Percentiles rank a stretch among this genome's conserved stretches.
These are phyloP conservation scores for Yamadazyma sp. DNA, from an alignment of 1,139 yeast species.

Conservation along the genomic window DNA sequence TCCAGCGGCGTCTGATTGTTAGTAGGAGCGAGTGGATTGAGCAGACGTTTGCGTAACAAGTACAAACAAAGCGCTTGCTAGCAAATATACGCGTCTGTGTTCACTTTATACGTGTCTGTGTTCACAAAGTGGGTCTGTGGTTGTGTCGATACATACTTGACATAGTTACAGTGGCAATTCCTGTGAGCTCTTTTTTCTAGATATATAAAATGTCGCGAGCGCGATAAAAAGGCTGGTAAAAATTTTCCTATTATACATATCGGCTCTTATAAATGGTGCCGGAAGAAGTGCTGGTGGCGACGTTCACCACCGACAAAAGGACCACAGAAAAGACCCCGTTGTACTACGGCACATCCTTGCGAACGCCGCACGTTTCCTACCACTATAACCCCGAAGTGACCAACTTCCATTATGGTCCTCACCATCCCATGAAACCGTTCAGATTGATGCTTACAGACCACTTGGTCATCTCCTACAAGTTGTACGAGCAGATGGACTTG, in stretches of 20 bases:
- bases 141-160: slow-evolving; percentile 17
- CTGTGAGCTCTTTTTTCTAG: not conserved
- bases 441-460: slow-evolving; percentile 92
- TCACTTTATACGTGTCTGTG: too few species aligned
- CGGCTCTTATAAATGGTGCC: too few species aligned
- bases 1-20: slow-evolving; percentile 67
- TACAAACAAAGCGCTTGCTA: too few species aligned
- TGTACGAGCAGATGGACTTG: slow-evolving; percentile 87
- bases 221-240: too few species aligned
- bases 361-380: slow-evolving; percentile 64
- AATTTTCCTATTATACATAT: not conserved
- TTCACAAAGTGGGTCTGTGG: too few species aligned
- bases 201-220: not conserved
- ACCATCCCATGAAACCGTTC: slow-evolving; percentile 99
- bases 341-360: slow-evolving; percentile 45
- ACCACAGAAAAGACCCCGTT: slow-evolving; percentile 60
- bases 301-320: slow-evolving; percentile 54
- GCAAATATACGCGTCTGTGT: too few species aligned
- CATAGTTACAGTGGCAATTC: slow-evolving; percentile 10
- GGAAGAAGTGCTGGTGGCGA: slow-evolving; percentile 4
- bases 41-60: too few species aligned
- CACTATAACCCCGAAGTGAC: slow-evolving; percentile 85
- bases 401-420: slow-evolving; percentile 83
- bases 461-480: slow-evolving; percentile 77
- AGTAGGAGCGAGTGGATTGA: slow-evolving; percentile 10